phyloP scores from a whole-genome alignment of 1,284 basidiomycete genomes.

The Neonothopanus nambi region DNA sequence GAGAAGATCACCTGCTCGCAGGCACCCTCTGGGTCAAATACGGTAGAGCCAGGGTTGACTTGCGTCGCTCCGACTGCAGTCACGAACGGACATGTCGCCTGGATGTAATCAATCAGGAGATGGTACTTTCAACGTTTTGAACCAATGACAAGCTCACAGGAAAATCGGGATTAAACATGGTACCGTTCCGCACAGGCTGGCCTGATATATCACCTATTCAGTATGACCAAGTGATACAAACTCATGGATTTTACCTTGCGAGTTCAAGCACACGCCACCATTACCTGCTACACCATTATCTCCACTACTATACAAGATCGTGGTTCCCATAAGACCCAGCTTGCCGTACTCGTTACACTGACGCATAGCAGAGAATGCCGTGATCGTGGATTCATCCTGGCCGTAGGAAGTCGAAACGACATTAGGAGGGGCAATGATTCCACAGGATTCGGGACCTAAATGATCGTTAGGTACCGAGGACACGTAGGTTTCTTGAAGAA shows the following conservation, averaged over 20 bases:
- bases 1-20: conserved; percentile 40
- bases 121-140: conserved; percentile 23
- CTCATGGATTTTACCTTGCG: conserved; percentile 31
- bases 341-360: conserved; percentile 60
- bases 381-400: conserved; percentile 49
- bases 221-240: background rate
- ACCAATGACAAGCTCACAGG: conserved; percentile 29
- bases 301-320: conserved; percentile 52
- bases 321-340: conserved; percentile 47
- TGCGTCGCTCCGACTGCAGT: conserved; percentile 58
- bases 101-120: conserved; percentile 12
- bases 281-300: conserved; percentile 52
- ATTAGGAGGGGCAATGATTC: conserved; percentile 47
- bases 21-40: conserved; percentile 38
- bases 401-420: conserved; percentile 59
- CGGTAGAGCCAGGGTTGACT: conserved; percentile 39
- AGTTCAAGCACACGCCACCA: conserved; percentile 38
- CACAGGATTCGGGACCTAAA: conserved; percentile 47
- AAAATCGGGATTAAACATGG: conserved; percentile 43
- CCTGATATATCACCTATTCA: conserved; percentile 5
- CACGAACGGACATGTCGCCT: conserved; percentile 52
- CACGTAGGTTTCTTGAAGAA: background rate
- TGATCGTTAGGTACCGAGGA: background rate
- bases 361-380: conserved; percentile 43
- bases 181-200: conserved; percentile 27